Evolutionary conservation across 129 eudicot genomes (phyloP).

Genomic region (Chrysanthemum makinoi): DNA sequence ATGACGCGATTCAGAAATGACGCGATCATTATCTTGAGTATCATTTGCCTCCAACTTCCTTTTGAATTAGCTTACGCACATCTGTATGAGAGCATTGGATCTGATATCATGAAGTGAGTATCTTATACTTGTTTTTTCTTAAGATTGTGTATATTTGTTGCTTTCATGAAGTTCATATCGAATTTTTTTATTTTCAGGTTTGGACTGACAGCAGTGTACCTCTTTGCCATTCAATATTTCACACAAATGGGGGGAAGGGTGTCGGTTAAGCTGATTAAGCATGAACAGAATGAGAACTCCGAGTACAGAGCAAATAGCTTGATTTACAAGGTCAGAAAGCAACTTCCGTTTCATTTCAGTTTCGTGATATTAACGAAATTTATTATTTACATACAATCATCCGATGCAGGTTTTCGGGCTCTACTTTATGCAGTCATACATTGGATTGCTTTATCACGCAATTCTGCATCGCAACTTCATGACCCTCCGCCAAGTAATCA

Average conservation of each 20-base stretch:
- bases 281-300: conserved; percentile 51
- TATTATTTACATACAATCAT: background rate
- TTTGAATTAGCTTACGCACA: conserved; percentile 96
- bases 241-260: conserved; percentile 81
- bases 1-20: conserved; percentile 84
- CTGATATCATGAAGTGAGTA: conserved; percentile 71
- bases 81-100: conserved; percentile 72
- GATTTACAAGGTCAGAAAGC: conserved; percentile 69
- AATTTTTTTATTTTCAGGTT: conserved; percentile 54
- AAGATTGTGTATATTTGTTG: background rate
- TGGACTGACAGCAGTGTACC: conserved; percentile 76
- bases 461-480: conserved; percentile 72
- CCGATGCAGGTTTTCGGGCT: conserved; percentile 84
- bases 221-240: conserved; percentile 75
- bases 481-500: conserved; percentile 86
- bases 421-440: conserved; percentile 91
- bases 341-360: background rate
- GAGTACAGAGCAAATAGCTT: conserved; percentile 87
- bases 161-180: background rate
- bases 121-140: background rate
- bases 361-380: background rate
- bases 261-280: conserved; percentile 74
- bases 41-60: conserved; percentile 89
- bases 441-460: conserved; percentile 91
- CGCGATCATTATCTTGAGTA: conserved; percentile 66